Conservation (phyloP, 2,329 filamentous ascomycete genomes). For the Epichloe festucae region DNA sequence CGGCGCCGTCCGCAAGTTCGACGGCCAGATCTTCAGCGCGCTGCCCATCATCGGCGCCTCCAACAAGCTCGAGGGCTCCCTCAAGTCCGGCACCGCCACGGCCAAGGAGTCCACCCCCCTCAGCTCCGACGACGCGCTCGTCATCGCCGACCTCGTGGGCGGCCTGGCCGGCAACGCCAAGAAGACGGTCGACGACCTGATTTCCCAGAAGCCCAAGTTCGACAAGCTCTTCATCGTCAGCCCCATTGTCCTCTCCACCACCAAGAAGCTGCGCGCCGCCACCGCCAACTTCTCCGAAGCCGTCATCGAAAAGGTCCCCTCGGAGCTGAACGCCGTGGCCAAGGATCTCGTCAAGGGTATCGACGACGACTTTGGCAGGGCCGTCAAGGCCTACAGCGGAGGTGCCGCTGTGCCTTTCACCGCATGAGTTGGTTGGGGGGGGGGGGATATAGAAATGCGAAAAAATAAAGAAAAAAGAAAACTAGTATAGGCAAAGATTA, state of each 20-base stretch:
- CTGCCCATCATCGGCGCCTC: slow-evolving; percentile 28
- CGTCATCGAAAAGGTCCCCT: slow-evolving; percentile 29
- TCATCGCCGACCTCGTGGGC: slow-evolving; percentile 23
- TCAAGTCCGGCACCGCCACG: slow-evolving; percentile 25
- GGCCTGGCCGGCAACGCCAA: slow-evolving; percentile 25
- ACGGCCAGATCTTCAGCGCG: slow-evolving; percentile 23
- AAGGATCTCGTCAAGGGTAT: slow-evolving; percentile 23
- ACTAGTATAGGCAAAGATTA: no score
- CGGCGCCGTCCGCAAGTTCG: slow-evolving; percentile 21
- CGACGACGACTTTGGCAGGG: slow-evolving; percentile 23
- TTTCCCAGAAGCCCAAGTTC: slow-evolving; percentile 29
- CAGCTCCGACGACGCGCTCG: slow-evolving; percentile 22
- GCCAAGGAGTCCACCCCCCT: slow-evolving; percentile 26
- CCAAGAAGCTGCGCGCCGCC: slow-evolving; percentile 26
- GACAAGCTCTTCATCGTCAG: slow-evolving; percentile 27
- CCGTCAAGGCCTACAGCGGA: slow-evolving; percentile 18
- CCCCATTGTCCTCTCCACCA: slow-evolving; percentile 27
- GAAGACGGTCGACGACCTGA: slow-evolving; percentile 22
- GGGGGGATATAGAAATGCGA: no score
- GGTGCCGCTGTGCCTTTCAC: not conserved
- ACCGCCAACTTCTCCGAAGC: slow-evolving; percentile 24
- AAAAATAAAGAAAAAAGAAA: not conserved
- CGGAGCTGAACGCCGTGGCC: slow-evolving; percentile 18
- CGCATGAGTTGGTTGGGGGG: not conserved
- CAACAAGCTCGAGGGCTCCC: slow-evolving; percentile 23